These are phyloP conservation scores for Paraurostyla sp. DNA, from an alignment of 73 alveolate species.

Conservation along the genomic window DNA sequence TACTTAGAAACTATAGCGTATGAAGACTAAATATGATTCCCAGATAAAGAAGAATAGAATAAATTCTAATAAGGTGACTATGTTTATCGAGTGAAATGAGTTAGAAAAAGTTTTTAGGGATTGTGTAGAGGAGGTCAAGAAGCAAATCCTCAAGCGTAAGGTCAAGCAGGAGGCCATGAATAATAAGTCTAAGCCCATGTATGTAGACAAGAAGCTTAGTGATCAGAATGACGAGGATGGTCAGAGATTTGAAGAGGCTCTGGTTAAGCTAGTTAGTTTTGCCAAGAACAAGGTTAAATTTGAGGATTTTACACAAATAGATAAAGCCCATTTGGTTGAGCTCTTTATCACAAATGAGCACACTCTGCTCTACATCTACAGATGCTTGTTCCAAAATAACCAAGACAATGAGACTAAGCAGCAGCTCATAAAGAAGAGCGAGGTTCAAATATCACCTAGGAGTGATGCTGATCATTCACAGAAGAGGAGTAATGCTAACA, in stretches of 20 bases:
- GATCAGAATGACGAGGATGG: constrained; percentile 43
- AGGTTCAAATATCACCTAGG: constrained; percentile 16
- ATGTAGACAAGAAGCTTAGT: not conserved
- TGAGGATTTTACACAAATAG: constrained; percentile 25
- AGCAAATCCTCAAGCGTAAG: constrained; percentile 78
- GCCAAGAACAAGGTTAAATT: constrained; percentile 36
- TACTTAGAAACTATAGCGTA: constrained; percentile 29
- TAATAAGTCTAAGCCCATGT: constrained; percentile 41
- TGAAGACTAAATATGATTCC: not conserved
- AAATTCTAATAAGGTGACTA: constrained; percentile 55
- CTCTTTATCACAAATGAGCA: constrained; percentile 54
- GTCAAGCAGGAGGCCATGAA: constrained; percentile 30
- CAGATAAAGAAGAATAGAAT: constrained; percentile 27
- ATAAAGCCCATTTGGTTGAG: not conserved
- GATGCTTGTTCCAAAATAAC: constrained; percentile 27
- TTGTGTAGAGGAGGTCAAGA: constrained; percentile 88
- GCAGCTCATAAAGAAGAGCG: not conserved
- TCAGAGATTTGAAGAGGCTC: constrained; percentile 28
- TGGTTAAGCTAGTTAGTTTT: constrained; percentile 20
- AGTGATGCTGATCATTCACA: not conserved
- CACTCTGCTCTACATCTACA: constrained; percentile 35
- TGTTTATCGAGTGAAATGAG: constrained; percentile 75
- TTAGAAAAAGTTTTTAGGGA: constrained; percentile 83
- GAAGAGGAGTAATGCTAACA: not conserved
- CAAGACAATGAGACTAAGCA: not conserved